Percentiles rank a stretch among this genome's conserved stretches.
These are phyloP conservation scores for Delitschia confertaspora DNA, from an alignment of 495 filamentous ascomycete species.

Conservation along the genomic window DNA sequence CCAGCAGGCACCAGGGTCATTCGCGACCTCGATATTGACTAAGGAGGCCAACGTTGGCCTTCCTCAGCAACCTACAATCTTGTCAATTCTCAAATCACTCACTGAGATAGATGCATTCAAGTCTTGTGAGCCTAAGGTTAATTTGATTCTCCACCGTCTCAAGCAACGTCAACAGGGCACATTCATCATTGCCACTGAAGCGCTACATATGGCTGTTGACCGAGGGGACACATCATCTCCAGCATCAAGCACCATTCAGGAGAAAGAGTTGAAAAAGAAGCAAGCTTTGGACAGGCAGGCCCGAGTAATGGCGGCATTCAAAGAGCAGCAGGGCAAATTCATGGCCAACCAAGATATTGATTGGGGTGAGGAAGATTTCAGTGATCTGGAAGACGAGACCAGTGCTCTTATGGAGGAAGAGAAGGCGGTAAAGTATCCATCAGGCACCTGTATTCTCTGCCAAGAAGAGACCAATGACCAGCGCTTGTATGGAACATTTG, in stretches of 20 bases:
- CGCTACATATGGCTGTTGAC: slow-evolving; percentile 45
- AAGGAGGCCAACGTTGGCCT: slow-evolving; percentile 39
- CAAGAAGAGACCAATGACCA: slow-evolving; percentile 92
- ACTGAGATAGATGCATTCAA: slow-evolving; percentile 64
- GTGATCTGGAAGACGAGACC: slow-evolving; percentile 60
- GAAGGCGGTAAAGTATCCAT: slow-evolving; percentile 87
- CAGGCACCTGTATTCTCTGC: slow-evolving; percentile 88
- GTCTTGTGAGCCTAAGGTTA: slow-evolving; percentile 74
- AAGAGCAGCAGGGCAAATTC: slow-evolving; percentile 92
- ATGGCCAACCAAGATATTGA: slow-evolving; percentile 78
- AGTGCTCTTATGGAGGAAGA: slow-evolving; percentile 43
- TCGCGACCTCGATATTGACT: slow-evolving; percentile 58
- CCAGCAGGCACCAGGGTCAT: slow-evolving; percentile 46
- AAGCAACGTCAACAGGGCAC: slow-evolving; percentile 64
- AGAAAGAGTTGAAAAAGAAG: slow-evolving; percentile 77
- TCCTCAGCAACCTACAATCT: slow-evolving; percentile 20
- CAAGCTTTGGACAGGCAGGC: slow-evolving; percentile 83
- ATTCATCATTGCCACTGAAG: slow-evolving; percentile 50
- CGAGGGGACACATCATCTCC: slow-evolving; percentile 51
- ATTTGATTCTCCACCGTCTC: slow-evolving; percentile 76
- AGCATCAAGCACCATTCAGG: slow-evolving; percentile 49
- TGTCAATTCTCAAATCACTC: slow-evolving; percentile 45
- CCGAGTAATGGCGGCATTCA: slow-evolving; percentile 91
- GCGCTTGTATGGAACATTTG: slow-evolving; percentile 84
- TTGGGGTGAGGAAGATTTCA: slow-evolving; percentile 67